Base-by-base conservation (phyloP, 805 yeast genomes). In the Lachancea dasiensis region DNA sequence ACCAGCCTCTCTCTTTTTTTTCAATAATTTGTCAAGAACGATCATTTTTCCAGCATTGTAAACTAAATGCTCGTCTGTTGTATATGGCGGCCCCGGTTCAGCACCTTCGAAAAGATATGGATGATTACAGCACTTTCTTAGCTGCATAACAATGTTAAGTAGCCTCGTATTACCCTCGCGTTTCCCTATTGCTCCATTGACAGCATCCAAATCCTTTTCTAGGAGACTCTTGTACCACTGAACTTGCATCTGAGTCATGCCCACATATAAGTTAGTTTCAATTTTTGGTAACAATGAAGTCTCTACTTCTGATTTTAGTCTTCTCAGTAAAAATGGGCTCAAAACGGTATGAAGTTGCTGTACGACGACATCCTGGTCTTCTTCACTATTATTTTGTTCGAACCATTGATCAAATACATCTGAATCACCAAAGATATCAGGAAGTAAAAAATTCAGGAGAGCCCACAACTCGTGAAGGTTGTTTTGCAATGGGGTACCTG, bases 41-140 rank as follows among this genome's bases (percentile, higher is more conserved):
- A 84, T 72, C 89, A 89, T 84, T 58, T 89, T 89, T 21, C 95
- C 96, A 5, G 95, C 73, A 57, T 90, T 90, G 65, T 52, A 79
- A n/a, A 89, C 80, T 46, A 90, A 69, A 63, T 90, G 97, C 60
- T 89, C 97, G 60, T 87, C 97, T 1, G 95, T 90, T 1, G 97
- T 90, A 54, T 71, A 90, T 1, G 97, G 97, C 1, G 97, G 97
- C 7, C 97, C 97, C 0, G 97, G 97, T 61, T 89, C 97, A 1
- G 97, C 98, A n/a, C 98, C 97, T 58, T 90, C 97, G 54, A 92
- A 92, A 38, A 90, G 65, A 60, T 92, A 90, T 0, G 97, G 97
- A 63, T 92, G 98, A 58, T 92, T 90, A 60, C 97, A 90, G 60
- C 97, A 90, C 60, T 90, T 90, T 53, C 97, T 73, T 47, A 90